Conservation (phyloP, 192 early-diverging fungal genomes). For the Backusella tuberculispora region DNA sequence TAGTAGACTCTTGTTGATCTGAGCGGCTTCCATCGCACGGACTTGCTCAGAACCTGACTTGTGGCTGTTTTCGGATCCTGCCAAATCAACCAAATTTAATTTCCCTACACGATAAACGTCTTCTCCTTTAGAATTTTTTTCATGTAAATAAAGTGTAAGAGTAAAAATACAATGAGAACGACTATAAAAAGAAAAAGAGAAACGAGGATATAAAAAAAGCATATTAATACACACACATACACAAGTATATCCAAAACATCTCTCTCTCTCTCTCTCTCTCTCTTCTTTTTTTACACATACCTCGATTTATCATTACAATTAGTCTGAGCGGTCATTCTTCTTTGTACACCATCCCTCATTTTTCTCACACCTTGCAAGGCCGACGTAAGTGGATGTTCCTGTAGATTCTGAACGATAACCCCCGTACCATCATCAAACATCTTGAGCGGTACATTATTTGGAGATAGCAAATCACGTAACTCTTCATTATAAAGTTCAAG, state of each 20-base stretch:
- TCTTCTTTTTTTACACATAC: conserved; percentile 40
- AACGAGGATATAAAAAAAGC: background rate
- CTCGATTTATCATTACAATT: conserved; percentile 89
- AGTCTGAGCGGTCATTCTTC: conserved; percentile 81
- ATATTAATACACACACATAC: conserved; percentile 11
- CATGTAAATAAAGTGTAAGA: conserved; percentile 87
- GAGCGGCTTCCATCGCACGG: conserved; percentile 85
- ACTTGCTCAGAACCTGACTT: conserved; percentile 85
- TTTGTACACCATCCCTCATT: conserved; percentile 74
- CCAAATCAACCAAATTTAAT: conserved; percentile 94
- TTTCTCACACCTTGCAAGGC: conserved; percentile 38
- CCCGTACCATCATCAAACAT: conserved; percentile 72
- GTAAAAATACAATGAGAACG: conserved; percentile 94
- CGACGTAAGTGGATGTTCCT: conserved; percentile 76
- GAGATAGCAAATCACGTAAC: conserved; percentile 84
- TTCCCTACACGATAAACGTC: conserved; percentile 93
- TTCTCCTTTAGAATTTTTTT: conserved; percentile 79
- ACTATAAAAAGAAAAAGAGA: conserved; percentile 52
- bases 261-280: too few species aligned
- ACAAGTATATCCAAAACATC: background rate
- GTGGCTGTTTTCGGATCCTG: conserved; percentile 93
- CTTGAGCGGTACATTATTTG: conserved; percentile 58
- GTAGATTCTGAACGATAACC: conserved; percentile 80
- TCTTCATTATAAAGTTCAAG: conserved; percentile 98
- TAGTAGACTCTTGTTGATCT: conserved; percentile 85